Evolutionary conservation across 352 stramenopile genomes (phyloP), one percentile per base, ranked within the genome.

Genomic region (Phytopythium montanum): DNA sequence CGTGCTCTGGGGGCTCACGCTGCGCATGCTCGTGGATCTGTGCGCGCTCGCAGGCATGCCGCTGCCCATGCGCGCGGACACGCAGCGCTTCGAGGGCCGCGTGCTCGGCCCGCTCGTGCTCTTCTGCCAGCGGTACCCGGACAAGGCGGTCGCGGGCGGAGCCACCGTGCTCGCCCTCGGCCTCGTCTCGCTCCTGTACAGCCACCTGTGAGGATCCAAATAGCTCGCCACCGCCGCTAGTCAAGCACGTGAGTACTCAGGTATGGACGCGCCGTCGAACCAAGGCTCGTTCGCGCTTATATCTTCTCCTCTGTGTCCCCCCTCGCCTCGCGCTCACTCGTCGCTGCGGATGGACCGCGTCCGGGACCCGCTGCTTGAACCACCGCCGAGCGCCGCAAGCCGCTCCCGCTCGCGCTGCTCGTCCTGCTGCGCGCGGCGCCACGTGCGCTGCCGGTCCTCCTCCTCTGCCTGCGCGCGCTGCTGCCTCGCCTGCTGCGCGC

Each of bases 1-100:
- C 57, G 77, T 95, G 31, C 64, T 95, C n/a, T 95, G 85, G 85
- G 85, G 85, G 0, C 66, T 95, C 50, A 95, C 85, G 31, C 73
- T 93, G 39, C 78, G 76, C 54, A 88, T 88, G 52, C 69, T 92
- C 45, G 63, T 73, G 26, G 66, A 85, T 19, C 48, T 95, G 14
- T 81, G 90, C 48, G 9, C 50, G 7, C 55, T 70, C 18, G 78
- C 68, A 7, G 70, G 67, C 8, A 65, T 18, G 26, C 74, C 78
- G 31, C 52, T 90, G 59, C 76, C 78, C 14, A 79, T 89, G 67
- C 63, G 69, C 55, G 65, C 74, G 21, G 66, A 79, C n/a, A 45
- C 61, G n/a, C 79, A 78, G 38, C 77, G 73, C 21, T 91, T 91
- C 57, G 75, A 89, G 63, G 79, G 74, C 21, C 71, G 64, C 10